Conservation (phyloP, 208 protist species). For the Leishmania braziliensis region DNA sequence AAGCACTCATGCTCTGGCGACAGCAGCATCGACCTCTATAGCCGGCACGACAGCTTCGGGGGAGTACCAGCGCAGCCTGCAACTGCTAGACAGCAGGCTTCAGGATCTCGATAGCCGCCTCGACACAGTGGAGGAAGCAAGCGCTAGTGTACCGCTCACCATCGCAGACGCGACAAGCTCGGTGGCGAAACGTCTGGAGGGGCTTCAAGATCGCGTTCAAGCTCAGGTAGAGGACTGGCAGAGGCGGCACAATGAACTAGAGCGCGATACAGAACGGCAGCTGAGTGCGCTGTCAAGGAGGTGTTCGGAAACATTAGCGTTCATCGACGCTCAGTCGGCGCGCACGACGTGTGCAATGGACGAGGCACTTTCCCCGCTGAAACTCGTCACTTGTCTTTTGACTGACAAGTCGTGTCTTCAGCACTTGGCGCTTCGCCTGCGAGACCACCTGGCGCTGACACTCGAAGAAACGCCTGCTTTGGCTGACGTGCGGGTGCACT, state of each 20-base stretch:
- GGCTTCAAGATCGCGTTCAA: constrained; percentile 5
- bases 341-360: neutral
- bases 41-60: neutral
- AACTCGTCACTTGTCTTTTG: neutral
- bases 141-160: neutral
- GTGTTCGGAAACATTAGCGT: neutral
- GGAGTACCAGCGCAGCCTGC: neutral
- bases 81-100: constrained; percentile 9
- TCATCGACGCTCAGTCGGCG: neutral
- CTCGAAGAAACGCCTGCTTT: neutral
- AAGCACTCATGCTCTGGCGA: neutral
- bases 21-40: no score
- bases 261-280: constrained; percentile 3
- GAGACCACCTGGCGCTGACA: constrained; percentile 4
- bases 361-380: neutral
- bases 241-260: constrained; percentile 1
- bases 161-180: constrained; percentile 5
- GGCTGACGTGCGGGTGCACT: constrained; percentile 3
- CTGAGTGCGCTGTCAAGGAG: neutral
- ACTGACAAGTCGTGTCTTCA: constrained; percentile 6
- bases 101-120: constrained; percentile 12
- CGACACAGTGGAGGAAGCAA: neutral
- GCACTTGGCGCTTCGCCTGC: constrained; percentile 19
- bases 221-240: neutral
- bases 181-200: constrained; percentile 6